These are phyloP conservation scores for Talaromyces atroroseus DNA, from an alignment of 2,329 filamentous ascomycete genomes.

Conservation along the genomic window DNA sequence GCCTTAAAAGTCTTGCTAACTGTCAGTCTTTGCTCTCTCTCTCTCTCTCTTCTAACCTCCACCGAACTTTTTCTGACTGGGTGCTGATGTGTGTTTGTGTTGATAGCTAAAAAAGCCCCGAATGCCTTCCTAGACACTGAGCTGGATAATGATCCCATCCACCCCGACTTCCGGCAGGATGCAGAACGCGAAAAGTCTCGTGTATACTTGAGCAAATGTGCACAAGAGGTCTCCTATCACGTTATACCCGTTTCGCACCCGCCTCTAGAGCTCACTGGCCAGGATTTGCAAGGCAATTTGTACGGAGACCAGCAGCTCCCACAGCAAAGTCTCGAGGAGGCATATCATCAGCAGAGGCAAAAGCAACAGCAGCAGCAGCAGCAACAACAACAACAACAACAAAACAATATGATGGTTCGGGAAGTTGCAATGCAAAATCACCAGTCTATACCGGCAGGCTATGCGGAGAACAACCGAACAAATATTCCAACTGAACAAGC, in stretches of 20 bases:
- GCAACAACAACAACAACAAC: no score
- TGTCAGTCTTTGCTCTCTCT: constrained; percentile 22
- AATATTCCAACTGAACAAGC: constrained; percentile 40
- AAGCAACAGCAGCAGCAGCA: constrained; percentile 41
- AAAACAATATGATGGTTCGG: constrained; percentile 42
- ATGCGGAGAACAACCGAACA: constrained; percentile 35
- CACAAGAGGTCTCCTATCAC: constrained; percentile 64
- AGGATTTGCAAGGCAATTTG: constrained; percentile 38
- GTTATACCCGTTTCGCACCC: constrained; percentile 60
- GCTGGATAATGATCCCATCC: constrained; percentile 32
- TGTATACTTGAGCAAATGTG: constrained; percentile 59
- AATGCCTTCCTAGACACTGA: constrained; percentile 50
- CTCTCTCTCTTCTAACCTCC: not conserved
- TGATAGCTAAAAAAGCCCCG: constrained; percentile 42
- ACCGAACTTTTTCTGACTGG: not conserved
- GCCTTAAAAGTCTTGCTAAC: constrained; percentile 34
- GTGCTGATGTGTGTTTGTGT: constrained; percentile 12
- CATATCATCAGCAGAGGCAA: constrained; percentile 53
- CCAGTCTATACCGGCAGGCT: constrained; percentile 52
- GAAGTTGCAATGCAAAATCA: constrained; percentile 55
- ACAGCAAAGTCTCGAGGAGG: constrained; percentile 54
- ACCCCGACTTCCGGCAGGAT: constrained; percentile 51
- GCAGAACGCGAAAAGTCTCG: constrained; percentile 58
- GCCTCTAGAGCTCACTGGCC: constrained; percentile 47
- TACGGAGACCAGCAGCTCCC: constrained; percentile 49